phyloP scores from a whole-genome alignment of 2,329 filamentous ascomycete species.

The Aspergillus arachidicola region DNA sequence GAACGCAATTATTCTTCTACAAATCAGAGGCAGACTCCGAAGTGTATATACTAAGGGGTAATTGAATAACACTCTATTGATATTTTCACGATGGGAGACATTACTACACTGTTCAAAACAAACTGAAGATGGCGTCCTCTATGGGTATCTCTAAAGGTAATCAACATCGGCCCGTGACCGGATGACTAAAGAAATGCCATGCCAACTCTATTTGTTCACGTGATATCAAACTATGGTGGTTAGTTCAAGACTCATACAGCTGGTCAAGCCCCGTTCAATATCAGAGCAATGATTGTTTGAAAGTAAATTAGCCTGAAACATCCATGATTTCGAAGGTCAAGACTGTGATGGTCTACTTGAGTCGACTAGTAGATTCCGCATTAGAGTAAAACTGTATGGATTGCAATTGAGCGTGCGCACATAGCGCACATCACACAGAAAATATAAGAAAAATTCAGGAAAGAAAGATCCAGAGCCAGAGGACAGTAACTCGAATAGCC shows the following conservation, averaged over 20 bases:
- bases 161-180: not conserved
- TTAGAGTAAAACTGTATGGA: not conserved
- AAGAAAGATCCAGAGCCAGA: not conserved
- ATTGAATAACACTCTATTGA: not conserved
- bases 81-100: not conserved
- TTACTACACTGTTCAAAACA: not conserved
- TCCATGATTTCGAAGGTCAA: not conserved
- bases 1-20: not conserved
- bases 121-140: not conserved
- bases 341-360: not conserved
- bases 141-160: not conserved
- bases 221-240: slow-evolving; percentile 8
- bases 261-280: not conserved
- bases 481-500: not conserved
- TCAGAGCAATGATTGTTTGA: not conserved
- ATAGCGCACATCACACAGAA: not conserved
- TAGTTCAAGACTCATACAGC: not conserved
- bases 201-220: slow-evolving; percentile 11
- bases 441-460: not conserved
- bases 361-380: not conserved
- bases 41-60: not conserved
- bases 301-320: not conserved
- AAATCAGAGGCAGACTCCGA: not conserved
- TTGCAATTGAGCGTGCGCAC: not conserved
- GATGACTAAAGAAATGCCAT: not conserved